Conservation (phyloP, 192 early-diverging fungal genomes). For the Umbelopsis sp. region DNA sequence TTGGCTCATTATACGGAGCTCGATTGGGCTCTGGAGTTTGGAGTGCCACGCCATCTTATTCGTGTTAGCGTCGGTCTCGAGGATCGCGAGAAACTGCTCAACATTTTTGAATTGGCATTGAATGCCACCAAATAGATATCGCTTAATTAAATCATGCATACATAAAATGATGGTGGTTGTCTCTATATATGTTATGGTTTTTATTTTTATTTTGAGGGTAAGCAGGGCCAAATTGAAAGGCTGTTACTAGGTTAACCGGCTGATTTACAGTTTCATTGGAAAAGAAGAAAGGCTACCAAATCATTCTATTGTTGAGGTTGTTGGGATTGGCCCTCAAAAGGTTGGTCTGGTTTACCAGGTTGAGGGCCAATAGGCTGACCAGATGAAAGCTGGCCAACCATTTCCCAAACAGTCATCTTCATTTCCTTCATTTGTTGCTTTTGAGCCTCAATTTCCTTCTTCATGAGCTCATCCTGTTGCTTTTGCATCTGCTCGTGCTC, state of each 20-base stretch:
- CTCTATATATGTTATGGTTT: too few relatives aligned
- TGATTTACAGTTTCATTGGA: too few relatives aligned
- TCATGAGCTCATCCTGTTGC: conserved; percentile 62
- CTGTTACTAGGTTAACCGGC: too few relatives aligned
- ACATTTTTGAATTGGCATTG: conserved; percentile 73
- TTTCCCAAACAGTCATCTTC: conserved; percentile 85
- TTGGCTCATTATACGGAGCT: conserved; percentile 94
- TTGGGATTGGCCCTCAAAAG: conserved; percentile 4
- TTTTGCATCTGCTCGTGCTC: conserved; percentile 71
- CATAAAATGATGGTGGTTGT: too few relatives aligned
- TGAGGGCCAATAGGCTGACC: conserved; percentile 14
- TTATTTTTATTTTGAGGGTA: too few relatives aligned
- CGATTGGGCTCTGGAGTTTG: conserved; percentile 88
- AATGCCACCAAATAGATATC: conserved; percentile 49
- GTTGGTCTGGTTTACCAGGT: conserved; percentile 9
- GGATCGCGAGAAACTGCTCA: conserved; percentile 66
- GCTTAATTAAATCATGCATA: neutral
- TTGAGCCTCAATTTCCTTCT: conserved; percentile 68
- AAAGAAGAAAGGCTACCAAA: too few relatives aligned
- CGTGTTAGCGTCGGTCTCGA: conserved; percentile 92
- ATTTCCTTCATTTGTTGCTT: conserved; percentile 85
- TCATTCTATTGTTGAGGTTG: conserved; percentile 1
- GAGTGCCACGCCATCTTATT: conserved; percentile 75
- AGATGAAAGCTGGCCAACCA: conserved; percentile 62
- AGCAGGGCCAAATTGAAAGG: too few relatives aligned